Percentiles rank a stretch among this genome's conserved stretches.
Conservation (phyloP, 2,329 filamentous ascomycete species). For the Nothophoma quercina region DNA sequence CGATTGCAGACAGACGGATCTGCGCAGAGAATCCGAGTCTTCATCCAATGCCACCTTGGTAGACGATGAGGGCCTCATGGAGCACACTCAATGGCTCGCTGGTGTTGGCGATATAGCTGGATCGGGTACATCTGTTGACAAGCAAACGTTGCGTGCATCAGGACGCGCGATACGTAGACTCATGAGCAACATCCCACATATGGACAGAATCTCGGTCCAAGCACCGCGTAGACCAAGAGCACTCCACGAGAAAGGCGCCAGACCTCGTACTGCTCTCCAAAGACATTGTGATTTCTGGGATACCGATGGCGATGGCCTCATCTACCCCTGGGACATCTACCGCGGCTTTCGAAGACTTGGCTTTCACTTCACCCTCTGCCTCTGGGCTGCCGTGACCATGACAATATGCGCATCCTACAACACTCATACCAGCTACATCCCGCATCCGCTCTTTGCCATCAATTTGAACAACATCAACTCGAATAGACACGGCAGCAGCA, state of each 20-base stretch:
- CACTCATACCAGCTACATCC: slow-evolving; percentile 21
- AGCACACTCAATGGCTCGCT: slow-evolving; percentile 1
- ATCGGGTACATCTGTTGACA: neutral
- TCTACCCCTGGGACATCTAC: slow-evolving; percentile 31
- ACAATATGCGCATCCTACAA: slow-evolving; percentile 23
- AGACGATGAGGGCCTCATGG: neutral
- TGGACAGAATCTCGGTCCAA: too few relatives aligned
- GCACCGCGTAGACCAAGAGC: too few relatives aligned
- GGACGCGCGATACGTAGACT: neutral
- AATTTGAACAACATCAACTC: slow-evolving; percentile 24
- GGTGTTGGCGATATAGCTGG: slow-evolving; percentile 1
- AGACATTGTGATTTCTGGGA: slow-evolving; percentile 31
- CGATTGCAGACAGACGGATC: neutral
- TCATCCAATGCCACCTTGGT: neutral
- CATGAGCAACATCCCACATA: too few relatives aligned
- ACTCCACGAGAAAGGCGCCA: neutral
- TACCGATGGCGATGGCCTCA: slow-evolving; percentile 19
- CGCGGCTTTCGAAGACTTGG: slow-evolving; percentile 24
- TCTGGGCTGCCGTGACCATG: slow-evolving; percentile 30
- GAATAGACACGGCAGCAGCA: slow-evolving; percentile 28
- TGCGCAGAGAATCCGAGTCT: neutral
- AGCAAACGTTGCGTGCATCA: neutral
- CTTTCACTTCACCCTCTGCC: slow-evolving; percentile 21
- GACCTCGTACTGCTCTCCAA: slow-evolving; percentile 19
- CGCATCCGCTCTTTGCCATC: slow-evolving; percentile 26